Conservation (phyloP, 2,329 filamentous ascomycete genomes). For the Scytalidium sp. region DNA sequence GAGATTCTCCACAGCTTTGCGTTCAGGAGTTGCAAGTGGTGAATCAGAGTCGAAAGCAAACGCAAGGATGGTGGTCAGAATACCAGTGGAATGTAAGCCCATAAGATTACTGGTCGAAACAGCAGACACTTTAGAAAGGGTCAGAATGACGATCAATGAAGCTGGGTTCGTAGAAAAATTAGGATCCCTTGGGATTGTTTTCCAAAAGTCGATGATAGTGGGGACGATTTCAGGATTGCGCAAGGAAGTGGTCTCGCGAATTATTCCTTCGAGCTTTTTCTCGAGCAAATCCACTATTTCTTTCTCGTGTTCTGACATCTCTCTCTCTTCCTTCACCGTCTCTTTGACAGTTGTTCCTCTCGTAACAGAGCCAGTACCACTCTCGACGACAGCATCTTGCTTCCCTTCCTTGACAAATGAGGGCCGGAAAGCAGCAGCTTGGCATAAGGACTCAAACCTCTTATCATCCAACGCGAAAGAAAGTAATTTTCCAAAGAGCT, state of each 20-base stretch:
- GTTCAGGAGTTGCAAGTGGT: constrained; percentile 52
- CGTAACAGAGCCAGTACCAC: not conserved
- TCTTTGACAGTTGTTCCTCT: constrained; percentile 1
- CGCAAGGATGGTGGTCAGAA: constrained; percentile 64
- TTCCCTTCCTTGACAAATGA: constrained; percentile 29
- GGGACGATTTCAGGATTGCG: constrained; percentile 62
- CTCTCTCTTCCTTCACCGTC: too few species aligned
- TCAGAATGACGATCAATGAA: constrained; percentile 58
- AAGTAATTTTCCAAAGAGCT: constrained; percentile 79
- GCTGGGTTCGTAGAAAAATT: constrained; percentile 45
- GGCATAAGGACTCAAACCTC: constrained; percentile 67
- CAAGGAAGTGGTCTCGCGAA: constrained; percentile 50
- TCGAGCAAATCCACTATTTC: constrained; percentile 22
- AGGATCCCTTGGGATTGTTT: constrained; percentile 51
- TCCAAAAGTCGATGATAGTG: constrained; percentile 62
- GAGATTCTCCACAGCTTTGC: constrained; percentile 58
- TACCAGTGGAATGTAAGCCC: constrained; percentile 68
- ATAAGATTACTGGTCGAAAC: constrained; percentile 70
- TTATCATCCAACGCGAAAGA: constrained; percentile 80
- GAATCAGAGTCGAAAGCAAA: constrained; percentile 55
- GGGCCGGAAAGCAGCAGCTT: constrained; percentile 33
- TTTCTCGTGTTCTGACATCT: constrained; percentile 15
- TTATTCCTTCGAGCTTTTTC: constrained; percentile 42
- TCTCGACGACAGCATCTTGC: constrained; percentile 22
- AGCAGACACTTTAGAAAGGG: constrained; percentile 41